Percentiles rank a stretch among this genome's conserved stretches.
Evolutionary conservation across 1,284 basidiomycete species (phyloP).

Genomic region (Spongispora temasekensis): DNA sequence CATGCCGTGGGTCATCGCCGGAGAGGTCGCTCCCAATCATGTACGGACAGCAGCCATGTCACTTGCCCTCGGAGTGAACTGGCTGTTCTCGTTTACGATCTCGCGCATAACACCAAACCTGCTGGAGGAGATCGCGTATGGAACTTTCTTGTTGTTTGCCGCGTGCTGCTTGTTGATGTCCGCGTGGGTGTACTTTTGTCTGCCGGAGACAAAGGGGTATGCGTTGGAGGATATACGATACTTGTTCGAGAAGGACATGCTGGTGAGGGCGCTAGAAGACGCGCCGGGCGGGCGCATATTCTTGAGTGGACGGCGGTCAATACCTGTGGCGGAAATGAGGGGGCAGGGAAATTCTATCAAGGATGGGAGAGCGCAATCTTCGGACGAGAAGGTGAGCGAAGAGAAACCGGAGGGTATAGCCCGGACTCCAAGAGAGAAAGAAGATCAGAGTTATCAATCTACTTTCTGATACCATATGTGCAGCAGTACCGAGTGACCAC

Average conservation of each 20-base stretch:
- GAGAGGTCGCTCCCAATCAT: slow-evolving; percentile 52
- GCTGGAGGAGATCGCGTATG: slow-evolving; percentile 49
- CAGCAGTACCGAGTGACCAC: too few species aligned
- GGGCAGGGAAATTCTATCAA: not conserved
- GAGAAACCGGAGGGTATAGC: not conserved
- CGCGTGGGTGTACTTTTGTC: slow-evolving; percentile 44
- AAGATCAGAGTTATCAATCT: too few species aligned
- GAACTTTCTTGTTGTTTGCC: slow-evolving; percentile 55
- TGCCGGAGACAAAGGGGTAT: slow-evolving; percentile 50
- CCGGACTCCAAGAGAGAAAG: too few species aligned
- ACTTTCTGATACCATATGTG: too few species aligned
- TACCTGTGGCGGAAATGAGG: slow-evolving; percentile 32
- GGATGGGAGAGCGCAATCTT: not conserved
- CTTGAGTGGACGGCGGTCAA: slow-evolving; percentile 36
- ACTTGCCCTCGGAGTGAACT: slow-evolving; percentile 46
- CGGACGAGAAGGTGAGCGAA: slow-evolving; percentile 11
- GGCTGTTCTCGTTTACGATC: slow-evolving; percentile 51
- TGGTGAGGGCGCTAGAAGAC: slow-evolving; percentile 45
- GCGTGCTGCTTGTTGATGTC: slow-evolving; percentile 47
- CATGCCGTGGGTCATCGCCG: slow-evolving; percentile 45
- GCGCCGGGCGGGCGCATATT: slow-evolving; percentile 48
- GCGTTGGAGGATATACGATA: slow-evolving; percentile 49
- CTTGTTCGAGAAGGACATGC: slow-evolving; percentile 46
- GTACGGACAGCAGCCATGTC: slow-evolving; percentile 46
- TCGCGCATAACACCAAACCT: slow-evolving; percentile 53